Conservation (phyloP, 2,329 filamentous ascomycete species). For the Aspergillus brunneoviolaceus region DNA sequence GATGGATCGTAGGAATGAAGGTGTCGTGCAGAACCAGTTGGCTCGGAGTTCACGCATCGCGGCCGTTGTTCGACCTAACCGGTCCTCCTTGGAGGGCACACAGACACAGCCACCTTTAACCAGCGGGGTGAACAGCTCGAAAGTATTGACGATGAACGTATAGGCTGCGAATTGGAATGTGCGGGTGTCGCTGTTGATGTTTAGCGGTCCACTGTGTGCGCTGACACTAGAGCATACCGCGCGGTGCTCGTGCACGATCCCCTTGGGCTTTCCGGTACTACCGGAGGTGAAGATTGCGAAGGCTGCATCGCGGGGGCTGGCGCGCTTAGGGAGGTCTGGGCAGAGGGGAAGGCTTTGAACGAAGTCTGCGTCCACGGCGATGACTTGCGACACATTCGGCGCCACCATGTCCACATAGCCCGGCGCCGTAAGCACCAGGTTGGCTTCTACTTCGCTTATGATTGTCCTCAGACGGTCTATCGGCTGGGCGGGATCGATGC, state of each 20-base stretch:
- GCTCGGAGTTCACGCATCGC: constrained; percentile 34
- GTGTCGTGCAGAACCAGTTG: not conserved
- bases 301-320: constrained; percentile 28
- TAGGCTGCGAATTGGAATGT: constrained; percentile 55
- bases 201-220: not conserved
- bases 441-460: constrained; percentile 11
- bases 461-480: not conserved
- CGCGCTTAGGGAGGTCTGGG: constrained; percentile 5
- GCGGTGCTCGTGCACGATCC: not conserved
- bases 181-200: constrained; percentile 40
- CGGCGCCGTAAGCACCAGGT: constrained; percentile 8
- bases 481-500: not conserved
- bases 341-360: constrained; percentile 5
- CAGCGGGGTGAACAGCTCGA: constrained; percentile 52
- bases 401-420: not conserved
- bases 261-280: not conserved
- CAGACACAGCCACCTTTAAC: constrained; percentile 55
- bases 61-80: constrained; percentile 45
- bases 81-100: constrained; percentile 48
- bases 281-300: not conserved
- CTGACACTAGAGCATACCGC: not conserved
- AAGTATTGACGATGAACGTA: constrained; percentile 49
- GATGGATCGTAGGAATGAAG: not conserved
- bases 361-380: constrained; percentile 7
- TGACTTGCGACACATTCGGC: not conserved